A percentile compares a stretch with the other conserved stretches of the same genome.
These are phyloP conservation scores for Poa pratensis DNA, from an alignment of 176 grass and related monocot genomes.

Conservation along the genomic window DNA sequence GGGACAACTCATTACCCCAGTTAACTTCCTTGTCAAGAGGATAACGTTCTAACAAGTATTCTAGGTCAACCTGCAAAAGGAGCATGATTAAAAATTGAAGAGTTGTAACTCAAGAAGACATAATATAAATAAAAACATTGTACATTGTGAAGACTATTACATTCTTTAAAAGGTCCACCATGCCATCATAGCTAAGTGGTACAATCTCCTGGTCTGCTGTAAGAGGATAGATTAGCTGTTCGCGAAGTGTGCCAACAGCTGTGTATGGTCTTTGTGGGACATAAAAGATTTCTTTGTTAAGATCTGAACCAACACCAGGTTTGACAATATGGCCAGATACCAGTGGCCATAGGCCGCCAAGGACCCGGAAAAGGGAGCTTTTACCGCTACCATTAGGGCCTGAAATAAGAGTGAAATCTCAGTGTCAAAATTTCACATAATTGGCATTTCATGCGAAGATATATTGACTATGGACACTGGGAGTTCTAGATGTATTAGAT, in stretches of 20 bases:
- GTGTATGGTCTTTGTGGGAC: conserved; percentile 98
- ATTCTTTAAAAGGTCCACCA: conserved; percentile 95
- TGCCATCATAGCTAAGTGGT: conserved; percentile 75
- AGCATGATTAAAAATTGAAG: conserved; percentile 46
- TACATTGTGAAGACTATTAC: conserved; percentile 56
- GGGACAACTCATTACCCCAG: conserved; percentile 96
- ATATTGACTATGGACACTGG: conserved; percentile 4
- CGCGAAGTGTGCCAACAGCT: conserved; percentile 97
- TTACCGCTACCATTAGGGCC: conserved; percentile 99
- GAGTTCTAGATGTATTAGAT: background rate
- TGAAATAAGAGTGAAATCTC: conserved; percentile 44
- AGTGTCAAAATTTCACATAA: conserved; percentile 20
- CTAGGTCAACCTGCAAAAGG: conserved; percentile 85
- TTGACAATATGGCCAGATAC: conserved; percentile 98
- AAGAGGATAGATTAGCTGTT: conserved; percentile 98
- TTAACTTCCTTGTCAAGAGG: conserved; percentile 97
- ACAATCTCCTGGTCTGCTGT: conserved; percentile 84
- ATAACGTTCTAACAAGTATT: conserved; percentile 95
- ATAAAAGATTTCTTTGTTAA: conserved; percentile 99
- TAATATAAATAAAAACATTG: conserved; percentile 25
- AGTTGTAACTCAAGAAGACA: conserved; percentile 33
- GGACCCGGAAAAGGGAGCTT: conserved; percentile 98
- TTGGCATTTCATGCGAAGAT: background rate
- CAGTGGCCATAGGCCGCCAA: conserved; percentile 96
- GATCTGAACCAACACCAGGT: conserved; percentile 96